A percentile compares a stretch with the other conserved stretches of the same genome.
Evolutionary conservation across 169 alveolate genomes (phyloP).

Genomic region (Eimeria acervulina): DNA sequence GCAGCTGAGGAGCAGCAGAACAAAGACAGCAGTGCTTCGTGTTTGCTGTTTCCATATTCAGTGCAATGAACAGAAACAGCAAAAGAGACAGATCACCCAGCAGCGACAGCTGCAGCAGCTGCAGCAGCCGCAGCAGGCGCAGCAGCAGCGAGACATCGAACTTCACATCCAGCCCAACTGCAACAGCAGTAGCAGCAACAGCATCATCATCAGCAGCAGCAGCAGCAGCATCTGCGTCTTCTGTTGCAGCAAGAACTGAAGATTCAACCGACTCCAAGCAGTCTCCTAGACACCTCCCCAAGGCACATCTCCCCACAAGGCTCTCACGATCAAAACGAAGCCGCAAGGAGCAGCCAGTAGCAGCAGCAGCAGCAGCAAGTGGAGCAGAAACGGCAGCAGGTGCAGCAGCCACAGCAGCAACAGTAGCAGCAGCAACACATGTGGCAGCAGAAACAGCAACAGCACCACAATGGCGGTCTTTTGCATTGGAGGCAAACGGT

Average conservation of each 20-base stretch:
- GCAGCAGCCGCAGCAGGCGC: no score
- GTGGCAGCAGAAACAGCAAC: background rate
- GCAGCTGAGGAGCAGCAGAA: no score
- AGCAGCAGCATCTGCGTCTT: background rate
- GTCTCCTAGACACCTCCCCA: background rate
- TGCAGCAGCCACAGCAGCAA: no score
- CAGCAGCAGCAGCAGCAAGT: constrained; percentile 33
- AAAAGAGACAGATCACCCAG: background rate
- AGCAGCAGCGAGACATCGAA: no score
- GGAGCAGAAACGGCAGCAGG: background rate
- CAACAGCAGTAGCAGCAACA: background rate
- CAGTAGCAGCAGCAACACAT: no score
- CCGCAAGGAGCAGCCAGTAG: background rate
- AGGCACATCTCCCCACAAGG: background rate
- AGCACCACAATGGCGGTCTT: background rate
- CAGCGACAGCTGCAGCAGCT: background rate
- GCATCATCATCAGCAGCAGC: background rate
- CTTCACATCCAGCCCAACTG: no score
- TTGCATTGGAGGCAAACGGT: no score
- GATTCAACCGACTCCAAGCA: background rate
- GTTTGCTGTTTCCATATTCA: no score
- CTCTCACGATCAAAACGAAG: background rate
- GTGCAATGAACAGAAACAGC: no score
- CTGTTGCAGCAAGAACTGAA: background rate
- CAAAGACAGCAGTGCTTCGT: no score